phyloP scores from a whole-genome alignment of 495 filamentous ascomycete genomes.

The Lepraria neglecta region DNA sequence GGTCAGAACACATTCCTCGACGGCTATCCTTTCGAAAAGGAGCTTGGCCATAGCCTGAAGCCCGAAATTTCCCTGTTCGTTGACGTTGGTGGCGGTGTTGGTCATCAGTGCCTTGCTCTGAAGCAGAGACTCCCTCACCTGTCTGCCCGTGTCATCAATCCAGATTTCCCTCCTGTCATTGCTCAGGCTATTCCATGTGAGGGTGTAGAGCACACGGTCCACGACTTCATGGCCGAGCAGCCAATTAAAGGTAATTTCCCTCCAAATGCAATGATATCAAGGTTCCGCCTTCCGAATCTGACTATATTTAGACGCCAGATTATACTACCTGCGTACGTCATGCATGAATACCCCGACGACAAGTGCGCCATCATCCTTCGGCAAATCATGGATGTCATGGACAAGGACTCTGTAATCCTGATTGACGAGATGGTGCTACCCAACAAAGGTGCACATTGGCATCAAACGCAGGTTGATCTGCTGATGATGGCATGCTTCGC shows the following conservation, averaged over 20 bases:
- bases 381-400: slow-evolving; percentile 34
- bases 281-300: slow-evolving; percentile 20
- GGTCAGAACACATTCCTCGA: slow-evolving; percentile 33
- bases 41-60: slow-evolving; percentile 6
- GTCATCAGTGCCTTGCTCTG: slow-evolving; percentile 46
- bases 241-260: slow-evolving; percentile 38
- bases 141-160: slow-evolving; percentile 43
- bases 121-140: slow-evolving; percentile 39
- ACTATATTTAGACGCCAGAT: slow-evolving; percentile 33
- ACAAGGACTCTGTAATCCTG: slow-evolving; percentile 34
- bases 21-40: slow-evolving; percentile 23
- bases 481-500: slow-evolving; percentile 36
- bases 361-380: slow-evolving; percentile 40
- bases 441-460: slow-evolving; percentile 33
- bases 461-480: slow-evolving; percentile 34
- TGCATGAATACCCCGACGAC: slow-evolving; percentile 45
- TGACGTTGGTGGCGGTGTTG: slow-evolving; percentile 51
- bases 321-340: slow-evolving; percentile 45
- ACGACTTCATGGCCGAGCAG: slow-evolving; percentile 49
- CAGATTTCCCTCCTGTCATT: slow-evolving; percentile 46
- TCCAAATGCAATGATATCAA: slow-evolving; percentile 27
- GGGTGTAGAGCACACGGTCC: slow-evolving; percentile 41
- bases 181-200: slow-evolving; percentile 33
- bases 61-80: slow-evolving; percentile 39
- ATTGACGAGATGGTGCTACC: slow-evolving; percentile 41